Percentiles rank a stretch among this genome's conserved stretches.
Conservation (phyloP, 768 basidiomycete genomes). For the Trametes meyenii region DNA sequence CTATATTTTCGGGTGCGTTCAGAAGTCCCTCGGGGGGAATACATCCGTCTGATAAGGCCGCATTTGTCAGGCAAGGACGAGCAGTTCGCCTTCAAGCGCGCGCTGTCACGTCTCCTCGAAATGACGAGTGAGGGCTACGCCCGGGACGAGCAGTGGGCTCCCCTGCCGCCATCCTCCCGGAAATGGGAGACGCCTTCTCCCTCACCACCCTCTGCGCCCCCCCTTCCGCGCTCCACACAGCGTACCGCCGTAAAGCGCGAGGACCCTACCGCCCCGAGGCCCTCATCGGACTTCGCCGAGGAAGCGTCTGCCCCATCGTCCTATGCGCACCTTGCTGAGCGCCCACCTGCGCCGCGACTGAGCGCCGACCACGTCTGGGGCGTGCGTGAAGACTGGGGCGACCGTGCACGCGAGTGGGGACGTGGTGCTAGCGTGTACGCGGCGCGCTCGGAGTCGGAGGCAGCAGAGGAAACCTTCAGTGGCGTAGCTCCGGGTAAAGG, state of each 20-base stretch:
- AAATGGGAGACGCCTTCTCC: conserved; percentile 37
- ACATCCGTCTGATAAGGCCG: neutral
- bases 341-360: conserved; percentile 39
- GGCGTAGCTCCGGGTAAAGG: neutral
- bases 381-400: conserved; percentile 43
- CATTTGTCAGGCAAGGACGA: conserved; percentile 54
- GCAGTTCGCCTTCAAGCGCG: conserved; percentile 64
- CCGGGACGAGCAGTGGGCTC: conserved; percentile 38
- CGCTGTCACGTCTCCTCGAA: conserved; percentile 58
- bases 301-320: conserved; percentile 23
- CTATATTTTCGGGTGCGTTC: conserved; percentile 51
- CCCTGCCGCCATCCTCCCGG: conserved; percentile 35
- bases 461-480: neutral
- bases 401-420: conserved; percentile 22
- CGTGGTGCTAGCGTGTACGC: conserved; percentile 20
- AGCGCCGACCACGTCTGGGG: conserved; percentile 44
- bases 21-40: neutral
- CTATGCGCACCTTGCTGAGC: conserved; percentile 7
- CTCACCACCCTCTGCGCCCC: neutral
- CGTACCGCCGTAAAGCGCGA: neutral
- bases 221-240: neutral
- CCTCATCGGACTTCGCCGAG: conserved; percentile 27
- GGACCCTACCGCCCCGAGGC: neutral
- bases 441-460: neutral
- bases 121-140: conserved; percentile 50